Evolutionary conservation across 2,329 filamentous ascomycete genomes (phyloP).

Genomic region (Colletotrichum sp.): DNA sequence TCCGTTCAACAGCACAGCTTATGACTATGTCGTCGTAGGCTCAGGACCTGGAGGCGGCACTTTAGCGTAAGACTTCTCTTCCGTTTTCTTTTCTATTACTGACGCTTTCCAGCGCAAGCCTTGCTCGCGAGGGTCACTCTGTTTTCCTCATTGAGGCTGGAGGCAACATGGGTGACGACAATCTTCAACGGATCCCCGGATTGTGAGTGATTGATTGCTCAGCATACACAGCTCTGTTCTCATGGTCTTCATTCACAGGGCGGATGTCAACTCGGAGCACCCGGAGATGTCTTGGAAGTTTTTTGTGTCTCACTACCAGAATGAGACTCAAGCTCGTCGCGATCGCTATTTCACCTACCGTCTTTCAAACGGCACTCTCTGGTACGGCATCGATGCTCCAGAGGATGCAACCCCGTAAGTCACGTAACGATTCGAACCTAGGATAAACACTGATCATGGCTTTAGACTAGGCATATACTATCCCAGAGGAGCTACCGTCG

Average conservation of each 20-base stretch:
- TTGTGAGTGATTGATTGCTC: neutral
- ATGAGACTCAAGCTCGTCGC: constrained; percentile 17
- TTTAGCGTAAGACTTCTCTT: neutral
- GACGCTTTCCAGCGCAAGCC: neutral
- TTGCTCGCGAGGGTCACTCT: neutral
- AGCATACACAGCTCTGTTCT: neutral
- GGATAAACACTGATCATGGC: neutral
- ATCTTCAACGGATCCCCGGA: constrained; percentile 29
- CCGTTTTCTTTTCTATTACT: neutral
- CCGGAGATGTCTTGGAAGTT: constrained; percentile 21
- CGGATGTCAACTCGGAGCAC: neutral
- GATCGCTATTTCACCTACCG: constrained; percentile 22
- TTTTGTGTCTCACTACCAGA: constrained; percentile 24
- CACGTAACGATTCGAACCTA: neutral
- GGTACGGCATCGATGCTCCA: constrained; percentile 21
- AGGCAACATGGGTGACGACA: constrained; percentile 27
- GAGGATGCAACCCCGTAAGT: constrained; percentile 22
- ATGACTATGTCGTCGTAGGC: constrained; percentile 2
- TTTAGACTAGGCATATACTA: constrained; percentile 28
- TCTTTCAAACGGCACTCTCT: constrained; percentile 20
- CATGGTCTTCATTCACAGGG: neutral
- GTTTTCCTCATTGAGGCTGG: constrained; percentile 25
- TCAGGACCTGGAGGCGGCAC: constrained; percentile 1
- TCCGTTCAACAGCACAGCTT: neutral
- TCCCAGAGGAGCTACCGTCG: constrained; percentile 29